These are phyloP conservation scores for Solanum hybrid DNA, from an alignment of 305 asterid genomes.

Conservation along the genomic window DNA sequence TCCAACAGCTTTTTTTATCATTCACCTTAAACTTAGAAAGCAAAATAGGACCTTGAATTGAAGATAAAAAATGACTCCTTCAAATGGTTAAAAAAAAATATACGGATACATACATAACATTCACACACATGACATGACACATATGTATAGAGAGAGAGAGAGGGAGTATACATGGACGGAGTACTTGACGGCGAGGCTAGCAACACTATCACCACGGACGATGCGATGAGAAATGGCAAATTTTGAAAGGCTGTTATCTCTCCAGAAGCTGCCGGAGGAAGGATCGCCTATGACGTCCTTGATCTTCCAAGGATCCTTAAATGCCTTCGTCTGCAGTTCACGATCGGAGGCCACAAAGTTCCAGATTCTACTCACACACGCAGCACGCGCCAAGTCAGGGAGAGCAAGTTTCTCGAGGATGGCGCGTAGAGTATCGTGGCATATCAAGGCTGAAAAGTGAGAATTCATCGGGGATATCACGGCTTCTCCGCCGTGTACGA, in stretches of 20 bases:
- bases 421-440: slow-evolving; percentile 72
- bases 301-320: slow-evolving; percentile 78
- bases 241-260: slow-evolving; percentile 67
- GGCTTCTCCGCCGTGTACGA: not conserved
- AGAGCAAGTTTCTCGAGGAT: slow-evolving; percentile 58
- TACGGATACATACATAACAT: not conserved
- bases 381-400: slow-evolving; percentile 70
- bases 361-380: slow-evolving; percentile 80
- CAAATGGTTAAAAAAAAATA: not conserved
- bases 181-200: slow-evolving; percentile 92
- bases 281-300: slow-evolving; percentile 69
- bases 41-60: not conserved
- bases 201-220: slow-evolving; percentile 57
- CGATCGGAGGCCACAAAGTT: slow-evolving; percentile 63
- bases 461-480: slow-evolving; percentile 82
- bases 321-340: slow-evolving; percentile 61
- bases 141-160: not conserved
- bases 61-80: not conserved
- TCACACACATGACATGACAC: not conserved
- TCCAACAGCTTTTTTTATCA: not conserved
- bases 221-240: slow-evolving; percentile 82
- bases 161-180: slow-evolving; percentile 61
- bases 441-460: slow-evolving; percentile 59
- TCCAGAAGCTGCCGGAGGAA: slow-evolving; percentile 80
- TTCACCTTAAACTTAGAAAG: not conserved